Conservation (phyloP, 2,329 filamentous ascomycete genomes). For the Aspergillus tanneri region DNA sequence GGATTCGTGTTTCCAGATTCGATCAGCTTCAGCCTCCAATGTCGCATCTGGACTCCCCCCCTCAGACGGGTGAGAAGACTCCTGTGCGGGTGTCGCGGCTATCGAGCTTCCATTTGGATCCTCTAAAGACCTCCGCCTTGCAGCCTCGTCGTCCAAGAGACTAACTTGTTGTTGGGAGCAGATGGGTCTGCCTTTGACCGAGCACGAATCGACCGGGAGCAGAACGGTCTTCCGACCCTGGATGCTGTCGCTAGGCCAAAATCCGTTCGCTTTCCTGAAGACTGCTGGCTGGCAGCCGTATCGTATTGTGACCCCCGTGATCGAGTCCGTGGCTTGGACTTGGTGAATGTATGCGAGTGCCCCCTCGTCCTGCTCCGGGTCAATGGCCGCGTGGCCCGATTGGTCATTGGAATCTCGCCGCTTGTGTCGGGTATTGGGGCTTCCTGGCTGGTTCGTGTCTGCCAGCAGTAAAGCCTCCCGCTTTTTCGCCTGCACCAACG, state of each 20-base stretch:
- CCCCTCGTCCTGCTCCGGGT: conserved; percentile 62
- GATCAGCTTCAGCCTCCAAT: conserved; percentile 56
- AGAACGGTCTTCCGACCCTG: conserved; percentile 78
- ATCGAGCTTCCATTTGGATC: conserved; percentile 38
- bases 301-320: conserved; percentile 85
- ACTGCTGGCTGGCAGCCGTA: conserved; percentile 83
- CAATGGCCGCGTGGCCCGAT: conserved; percentile 25
- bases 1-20: conserved; percentile 79
- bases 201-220: conserved; percentile 85
- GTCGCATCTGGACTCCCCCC: conserved; percentile 14
- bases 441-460: conserved; percentile 40
- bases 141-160: conserved; percentile 25
- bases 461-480: conserved; percentile 47
- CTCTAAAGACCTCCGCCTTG: conserved; percentile 25
- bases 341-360: conserved; percentile 88
- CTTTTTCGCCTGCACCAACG: conserved; percentile 49
- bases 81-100: conserved; percentile 20
- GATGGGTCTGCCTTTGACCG: conserved; percentile 69
- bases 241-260: conserved; percentile 92
- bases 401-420: conserved; percentile 46
- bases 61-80: conserved; percentile 7
- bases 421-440: conserved; percentile 43
- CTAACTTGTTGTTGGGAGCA: conserved; percentile 30
- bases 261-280: conserved; percentile 82
- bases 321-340: conserved; percentile 77